Percentiles rank a stretch among this genome's conserved stretches.
Evolutionary conservation across 1,284 basidiomycete species (phyloP).

Genomic region (Sporisorium exsertum): DNA sequence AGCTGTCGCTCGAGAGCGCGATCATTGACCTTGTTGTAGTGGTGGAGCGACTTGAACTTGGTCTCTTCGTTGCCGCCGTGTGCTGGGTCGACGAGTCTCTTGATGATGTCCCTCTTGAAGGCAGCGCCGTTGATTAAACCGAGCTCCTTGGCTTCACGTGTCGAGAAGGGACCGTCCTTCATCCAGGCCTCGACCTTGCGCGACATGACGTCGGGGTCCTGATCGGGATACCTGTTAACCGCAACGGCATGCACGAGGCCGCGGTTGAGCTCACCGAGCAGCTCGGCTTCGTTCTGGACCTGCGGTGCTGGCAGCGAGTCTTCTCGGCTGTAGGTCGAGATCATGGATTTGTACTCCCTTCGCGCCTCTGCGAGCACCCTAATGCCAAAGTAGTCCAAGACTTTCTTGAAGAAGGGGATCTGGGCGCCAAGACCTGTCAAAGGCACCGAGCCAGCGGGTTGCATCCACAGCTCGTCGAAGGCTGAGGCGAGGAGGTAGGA

Average conservation of each 20-base stretch:
- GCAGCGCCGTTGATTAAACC: conserved; percentile 69
- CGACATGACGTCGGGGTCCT: conserved; percentile 49
- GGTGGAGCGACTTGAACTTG: conserved; percentile 56
- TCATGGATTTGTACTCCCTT: conserved; percentile 70
- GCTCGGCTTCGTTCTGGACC: conserved; percentile 58
- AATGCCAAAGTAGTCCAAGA: conserved; percentile 71
- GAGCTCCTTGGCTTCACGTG: conserved; percentile 65
- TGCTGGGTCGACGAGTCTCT: conserved; percentile 46
- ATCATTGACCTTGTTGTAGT: conserved; percentile 54
- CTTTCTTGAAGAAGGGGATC: conserved; percentile 63
- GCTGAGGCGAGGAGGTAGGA: conserved; percentile 69
- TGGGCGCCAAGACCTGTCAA: conserved; percentile 67
- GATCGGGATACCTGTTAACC: conserved; percentile 54
- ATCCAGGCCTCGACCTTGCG: conserved; percentile 64
- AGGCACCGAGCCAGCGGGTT: conserved; percentile 70
- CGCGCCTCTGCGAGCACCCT: conserved; percentile 70
- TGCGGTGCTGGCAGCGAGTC: conserved; percentile 58
- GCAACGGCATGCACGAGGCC: conserved; percentile 57
- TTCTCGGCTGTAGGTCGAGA: conserved; percentile 55
- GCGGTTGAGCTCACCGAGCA: conserved; percentile 65
- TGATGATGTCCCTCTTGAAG: conserved; percentile 68
- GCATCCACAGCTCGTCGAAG: conserved; percentile 71
- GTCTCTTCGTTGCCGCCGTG: conserved; percentile 53
- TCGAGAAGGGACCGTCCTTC: conserved; percentile 69
- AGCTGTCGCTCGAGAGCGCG: conserved; percentile 48